These are phyloP conservation scores for Skeletonema grethae DNA, from an alignment of 108 stramenopile species.

Conservation along the genomic window DNA sequence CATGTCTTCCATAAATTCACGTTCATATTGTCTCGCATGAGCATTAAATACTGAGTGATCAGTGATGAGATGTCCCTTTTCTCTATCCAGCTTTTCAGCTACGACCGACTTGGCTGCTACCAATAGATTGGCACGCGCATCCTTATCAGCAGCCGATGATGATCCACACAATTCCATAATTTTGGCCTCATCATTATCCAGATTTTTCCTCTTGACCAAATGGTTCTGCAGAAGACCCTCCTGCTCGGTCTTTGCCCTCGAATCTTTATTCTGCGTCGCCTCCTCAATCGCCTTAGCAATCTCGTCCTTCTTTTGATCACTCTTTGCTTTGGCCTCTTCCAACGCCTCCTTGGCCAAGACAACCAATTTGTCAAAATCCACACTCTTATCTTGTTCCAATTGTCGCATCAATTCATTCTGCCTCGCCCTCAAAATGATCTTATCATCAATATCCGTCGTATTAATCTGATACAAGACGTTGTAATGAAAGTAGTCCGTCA, in stretches of 20 bases:
- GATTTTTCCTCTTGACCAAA: constrained; percentile 51
- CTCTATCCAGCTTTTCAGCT: constrained; percentile 69
- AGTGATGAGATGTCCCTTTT: constrained; percentile 67
- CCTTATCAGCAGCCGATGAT: constrained; percentile 18
- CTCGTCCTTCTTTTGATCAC: constrained; percentile 51
- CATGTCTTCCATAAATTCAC: constrained; percentile 98
- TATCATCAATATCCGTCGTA: constrained; percentile 99
- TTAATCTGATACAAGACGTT: constrained; percentile 88
- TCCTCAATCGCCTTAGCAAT: constrained; percentile 54
- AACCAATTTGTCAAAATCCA: constrained; percentile 40
- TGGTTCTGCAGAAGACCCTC: constrained; percentile 58
- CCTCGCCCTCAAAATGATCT: constrained; percentile 92
- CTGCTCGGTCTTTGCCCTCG: constrained; percentile 55
- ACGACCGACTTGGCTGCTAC: constrained; percentile 61
- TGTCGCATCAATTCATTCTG: constrained; percentile 66
- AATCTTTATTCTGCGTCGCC: constrained; percentile 53
- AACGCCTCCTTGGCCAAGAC: constrained; percentile 53
- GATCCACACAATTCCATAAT: constrained; percentile 32
- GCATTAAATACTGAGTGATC: constrained; percentile 75
- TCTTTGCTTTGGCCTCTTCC: constrained; percentile 51
- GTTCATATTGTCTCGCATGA: constrained; percentile 90
- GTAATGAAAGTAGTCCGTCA: constrained; percentile 95
- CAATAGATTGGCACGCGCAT: constrained; percentile 50
- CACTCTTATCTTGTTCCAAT: constrained; percentile 40
- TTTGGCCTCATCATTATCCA: constrained; percentile 47